These are phyloP conservation scores for Aspergillus quadrilineatus DNA, from an alignment of 2,329 filamentous ascomycete genomes.

Conservation along the genomic window DNA sequence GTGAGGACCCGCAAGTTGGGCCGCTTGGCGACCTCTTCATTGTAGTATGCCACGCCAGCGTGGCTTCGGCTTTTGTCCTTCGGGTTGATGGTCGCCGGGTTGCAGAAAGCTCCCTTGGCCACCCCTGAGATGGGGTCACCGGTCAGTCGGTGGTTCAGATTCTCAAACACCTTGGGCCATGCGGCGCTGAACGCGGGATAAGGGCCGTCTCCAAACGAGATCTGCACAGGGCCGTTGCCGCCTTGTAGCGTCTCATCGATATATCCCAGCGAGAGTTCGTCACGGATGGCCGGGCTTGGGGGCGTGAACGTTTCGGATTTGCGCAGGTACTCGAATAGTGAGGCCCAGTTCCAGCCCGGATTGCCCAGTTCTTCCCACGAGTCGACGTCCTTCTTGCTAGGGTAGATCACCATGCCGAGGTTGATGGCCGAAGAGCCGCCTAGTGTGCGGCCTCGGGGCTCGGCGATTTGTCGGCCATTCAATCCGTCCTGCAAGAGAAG, in stretches of 20 bases:
- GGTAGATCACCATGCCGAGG: slow-evolving; percentile 31
- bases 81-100: slow-evolving; percentile 17
- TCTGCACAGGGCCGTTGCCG: slow-evolving; percentile 20
- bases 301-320: slow-evolving; percentile 39
- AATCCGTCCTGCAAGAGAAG: slow-evolving; percentile 23
- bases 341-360: slow-evolving; percentile 46
- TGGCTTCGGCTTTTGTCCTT: slow-evolving; percentile 18
- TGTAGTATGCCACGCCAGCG: slow-evolving; percentile 17
- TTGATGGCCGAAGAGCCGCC: slow-evolving; percentile 52
- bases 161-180: slow-evolving; percentile 18
- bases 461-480: slow-evolving; percentile 41
- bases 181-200: slow-evolving; percentile 20
- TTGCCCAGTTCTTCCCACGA: slow-evolving; percentile 50
- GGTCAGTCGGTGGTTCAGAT: slow-evolving; percentile 13
- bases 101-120: slow-evolving; percentile 16
- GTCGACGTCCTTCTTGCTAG: slow-evolving; percentile 41
- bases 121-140: slow-evolving; percentile 19
- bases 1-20: slow-evolving; percentile 50
- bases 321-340: slow-evolving; percentile 51
- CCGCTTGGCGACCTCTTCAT: slow-evolving; percentile 34
- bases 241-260: slow-evolving; percentile 26
- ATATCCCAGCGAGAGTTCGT: not conserved
- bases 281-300: slow-evolving; percentile 10
- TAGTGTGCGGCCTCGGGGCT: slow-evolving; percentile 50
- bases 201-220: slow-evolving; percentile 18